Base-by-base conservation (phyloP, 345 rosid genomes). In the Aquilaria malaccensis region DNA sequence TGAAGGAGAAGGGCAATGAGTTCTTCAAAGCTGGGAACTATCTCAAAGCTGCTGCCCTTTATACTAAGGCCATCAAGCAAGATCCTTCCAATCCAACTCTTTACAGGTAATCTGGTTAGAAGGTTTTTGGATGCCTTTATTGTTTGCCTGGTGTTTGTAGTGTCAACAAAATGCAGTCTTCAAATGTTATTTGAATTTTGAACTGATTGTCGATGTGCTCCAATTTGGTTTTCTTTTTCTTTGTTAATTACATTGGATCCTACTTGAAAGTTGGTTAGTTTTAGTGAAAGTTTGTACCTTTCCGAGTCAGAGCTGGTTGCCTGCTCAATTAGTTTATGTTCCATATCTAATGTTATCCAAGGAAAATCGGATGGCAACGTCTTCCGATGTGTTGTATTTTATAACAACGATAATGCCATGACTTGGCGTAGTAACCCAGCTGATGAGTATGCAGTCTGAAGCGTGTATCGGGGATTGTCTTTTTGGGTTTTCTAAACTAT, bases 41-140 rank as follows among this genome's bases (percentile, higher is more conserved):
- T 62, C 95, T 90, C 52, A 94, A 94, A 86, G 99, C 99, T 47
- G 99, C 99, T 50, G 97, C 97, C 74, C 79, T 94, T 50, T 94
- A 94, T 70, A 94, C 99, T 76, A 96, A 88, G 74, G 97, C 96
- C 43, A 94, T 94, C 65, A 94, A 94, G 70, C 95, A 84, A 56
- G 97, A 90, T 70, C 95, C 97, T 71, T 80, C 89, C 45, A 94
- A 90, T 69, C 85, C 88, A 32, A 79, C 97, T 68, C 95, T 94
- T 33, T 94, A 85, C 72, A 94, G 99, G 99, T 85, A 62, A 43
- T 60, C 13, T 4, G 22, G 11, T 37, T 11, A 30, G 3, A n/a
- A 47, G 43, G 45, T 32, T 14, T 48, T 48, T 60, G 45, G 10
- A 33, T 48, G 2, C 22, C 5, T 45, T 59, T 10, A 7, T 2